Conservation (phyloP, 352 stramenopile species). For the Phytophthora sp. region DNA sequence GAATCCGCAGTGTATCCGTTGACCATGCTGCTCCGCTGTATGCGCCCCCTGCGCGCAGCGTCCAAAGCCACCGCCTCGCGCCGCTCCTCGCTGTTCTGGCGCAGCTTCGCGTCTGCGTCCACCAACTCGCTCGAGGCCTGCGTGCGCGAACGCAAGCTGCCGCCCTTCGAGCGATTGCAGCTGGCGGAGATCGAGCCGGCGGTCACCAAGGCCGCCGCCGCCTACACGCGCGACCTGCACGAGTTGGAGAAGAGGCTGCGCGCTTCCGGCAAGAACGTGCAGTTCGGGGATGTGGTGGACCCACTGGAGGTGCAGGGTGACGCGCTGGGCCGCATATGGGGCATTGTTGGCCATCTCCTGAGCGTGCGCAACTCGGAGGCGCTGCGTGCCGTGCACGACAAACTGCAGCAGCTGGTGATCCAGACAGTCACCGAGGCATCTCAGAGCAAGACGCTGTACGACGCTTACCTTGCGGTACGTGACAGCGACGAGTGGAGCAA, state of each 20-base stretch:
- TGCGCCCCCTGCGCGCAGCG: conserved; percentile 22
- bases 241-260: conserved; percentile 51
- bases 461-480: conserved; percentile 88
- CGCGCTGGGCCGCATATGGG: conserved; percentile 93
- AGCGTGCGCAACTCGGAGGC: conserved; percentile 97
- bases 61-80: conserved; percentile 2
- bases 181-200: conserved; percentile 69
- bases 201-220: conserved; percentile 53
- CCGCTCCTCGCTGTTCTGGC: conserved; percentile 30
- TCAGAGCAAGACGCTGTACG: conserved; percentile 93
- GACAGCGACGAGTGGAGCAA: conserved; percentile 61
- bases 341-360: conserved; percentile 96
- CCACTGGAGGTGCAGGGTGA: conserved; percentile 93
- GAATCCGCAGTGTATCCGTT: too few species aligned
- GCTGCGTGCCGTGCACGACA: conserved; percentile 93
- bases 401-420: conserved; percentile 94
- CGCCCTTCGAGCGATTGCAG: conserved; percentile 71
- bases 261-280: conserved; percentile 32
- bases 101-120: conserved; percentile 22
- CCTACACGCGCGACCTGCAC: conserved; percentile 58
- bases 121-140: conserved; percentile 63
- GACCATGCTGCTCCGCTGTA: conserved; percentile 42
- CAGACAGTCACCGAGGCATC: conserved; percentile 91
- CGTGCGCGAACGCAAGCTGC: conserved; percentile 63
- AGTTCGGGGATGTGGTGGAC: conserved; percentile 91